Evolutionary conservation across 139 green algal genomes (phyloP).

Genomic region (Chloropicon primus): DNA sequence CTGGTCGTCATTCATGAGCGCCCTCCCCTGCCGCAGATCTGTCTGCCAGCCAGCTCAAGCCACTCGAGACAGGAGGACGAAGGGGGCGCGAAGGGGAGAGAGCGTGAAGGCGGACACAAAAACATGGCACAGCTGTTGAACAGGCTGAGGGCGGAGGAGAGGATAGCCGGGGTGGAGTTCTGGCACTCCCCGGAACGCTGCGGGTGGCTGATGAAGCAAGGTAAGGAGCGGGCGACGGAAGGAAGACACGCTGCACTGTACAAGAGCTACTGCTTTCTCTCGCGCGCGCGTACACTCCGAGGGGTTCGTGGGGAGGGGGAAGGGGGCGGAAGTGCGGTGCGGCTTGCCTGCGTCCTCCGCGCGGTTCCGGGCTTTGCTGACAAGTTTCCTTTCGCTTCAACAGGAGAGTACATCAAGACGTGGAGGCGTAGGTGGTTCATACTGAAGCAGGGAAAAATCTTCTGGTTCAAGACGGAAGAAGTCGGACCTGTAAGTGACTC

Average conservation of each 20-base stretch:
- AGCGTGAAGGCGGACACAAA: background rate
- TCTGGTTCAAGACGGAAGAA: conserved; percentile 92
- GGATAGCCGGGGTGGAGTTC: conserved; percentile 52
- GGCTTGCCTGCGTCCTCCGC: too few relatives aligned
- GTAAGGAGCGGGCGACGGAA: too few relatives aligned
- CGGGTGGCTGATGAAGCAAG: conserved; percentile 90
- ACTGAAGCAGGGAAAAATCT: conserved; percentile 95
- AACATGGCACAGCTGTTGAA: conserved; percentile 21
- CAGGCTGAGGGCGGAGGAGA: conserved; percentile 27
- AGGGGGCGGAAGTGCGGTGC: too few relatives aligned
- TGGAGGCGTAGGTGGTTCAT: conserved; percentile 94
- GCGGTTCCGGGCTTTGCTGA: too few relatives aligned
- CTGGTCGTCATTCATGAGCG: too few relatives aligned
- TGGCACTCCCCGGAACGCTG: conserved; percentile 70
- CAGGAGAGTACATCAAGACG: conserved; percentile 91
- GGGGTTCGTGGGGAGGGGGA: too few relatives aligned
- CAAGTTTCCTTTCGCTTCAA: background rate
- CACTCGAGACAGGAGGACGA: too few relatives aligned
- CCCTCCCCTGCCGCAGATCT: too few relatives aligned
- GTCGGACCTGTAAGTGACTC: conserved; percentile 45
- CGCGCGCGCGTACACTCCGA: too few relatives aligned
- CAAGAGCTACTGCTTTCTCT: too few relatives aligned
- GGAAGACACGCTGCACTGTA: too few relatives aligned
- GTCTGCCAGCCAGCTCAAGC: too few relatives aligned
- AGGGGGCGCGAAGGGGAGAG: background rate